Evolutionary conservation across 306 rosid genomes (phyloP), one percentile per base, ranked within the genome.

Genomic region (Cucumis hystrix): DNA sequence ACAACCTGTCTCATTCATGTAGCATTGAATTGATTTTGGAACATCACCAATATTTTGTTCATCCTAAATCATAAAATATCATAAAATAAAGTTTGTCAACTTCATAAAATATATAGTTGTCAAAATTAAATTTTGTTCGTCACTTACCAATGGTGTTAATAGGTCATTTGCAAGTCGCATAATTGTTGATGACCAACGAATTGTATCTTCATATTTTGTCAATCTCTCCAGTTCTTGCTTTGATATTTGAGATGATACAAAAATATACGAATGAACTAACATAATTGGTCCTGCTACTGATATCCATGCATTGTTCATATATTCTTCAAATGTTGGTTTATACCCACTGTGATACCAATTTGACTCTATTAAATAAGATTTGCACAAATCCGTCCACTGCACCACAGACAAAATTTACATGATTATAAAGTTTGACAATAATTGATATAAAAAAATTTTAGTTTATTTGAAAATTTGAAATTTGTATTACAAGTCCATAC

Each of bases 151-250:
- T 2, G 80, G 74, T 7, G 84, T 77, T 28, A 62, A 59, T 6
- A 81, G 72, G 59, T 81, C 84, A 70, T 81, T 62, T n/a, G 78
- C 66, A 49, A 81, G 84, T 21, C 81, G 78, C 10, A 76, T 21
- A 20, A 80, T 57, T 4, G 21, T 40, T 25, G 68, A 62, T 15
- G 68, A 30, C 20, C 41, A 62, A 14, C 41, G 68, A 62, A 62
- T 62, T 62, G 4, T 72, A 10, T 60, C 17, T 0, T 77, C 41
- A 57, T 66, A 41, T 23, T 66, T 12, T 67, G 25, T 75, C 62
- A 76, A 67, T 39, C 21, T 23, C 17, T 45, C 52, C 25, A 75
- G 28, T 2, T 63, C 77, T 15, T 67, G 25, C 13, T 47, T 7
- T 6, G 25, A 23, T 58, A 69, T 68, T 59, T 77, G 45, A 49